Evolutionary conservation across 1,139 yeast genomes (phyloP), one percentile per base, ranked within the genome.

Genomic region (Spencermartinsiella ligniputridi): DNA sequence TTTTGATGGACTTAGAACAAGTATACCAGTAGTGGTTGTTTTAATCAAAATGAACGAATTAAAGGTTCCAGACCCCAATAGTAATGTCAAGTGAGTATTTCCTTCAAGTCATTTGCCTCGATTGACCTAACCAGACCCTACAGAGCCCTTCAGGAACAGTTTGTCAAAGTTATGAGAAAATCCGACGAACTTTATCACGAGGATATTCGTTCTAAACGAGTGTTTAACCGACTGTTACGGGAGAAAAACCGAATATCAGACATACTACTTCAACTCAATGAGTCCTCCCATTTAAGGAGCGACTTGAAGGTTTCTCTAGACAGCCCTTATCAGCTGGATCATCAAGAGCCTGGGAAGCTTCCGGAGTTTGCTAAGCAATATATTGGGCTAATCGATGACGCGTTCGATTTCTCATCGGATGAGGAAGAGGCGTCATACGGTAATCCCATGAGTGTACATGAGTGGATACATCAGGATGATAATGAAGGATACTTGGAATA

Each of bases 381-480:
- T 35, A 42, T 49, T 9, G 40, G 39, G 15, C 42, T 55, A 15
- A 25, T 44, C 16, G 52, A 49, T 11, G 41, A 48, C 3, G 33
- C 52, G n/a, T 52, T 40, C 44, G 60, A 57, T 25, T 48, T 45
- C 37, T 46, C 57, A 6, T 44, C 52, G 6, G 63, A 58, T 38
- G 62, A 58, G 37, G 53, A 50, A 12, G 52, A 47, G 21, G 52
- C 53, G 2, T 37, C 44, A 9, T 45, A 49, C 17, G 49, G 52
- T 13, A 58, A 58, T 45, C 62, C 62, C 5, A 57, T 57, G 56
- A 48, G 52, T 15, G 43, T 57, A 20, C 37, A 50, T 11, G 59
- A 58, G 29, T 58, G 62, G 62, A 27, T 27, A 9, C 32, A 27
- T 15, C 8, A 15, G 5, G 32, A n/a, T 5, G 15, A 9, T 4